phyloP scores from a whole-genome alignment of 257 asterid genomes.

The Misopates orontium region DNA sequence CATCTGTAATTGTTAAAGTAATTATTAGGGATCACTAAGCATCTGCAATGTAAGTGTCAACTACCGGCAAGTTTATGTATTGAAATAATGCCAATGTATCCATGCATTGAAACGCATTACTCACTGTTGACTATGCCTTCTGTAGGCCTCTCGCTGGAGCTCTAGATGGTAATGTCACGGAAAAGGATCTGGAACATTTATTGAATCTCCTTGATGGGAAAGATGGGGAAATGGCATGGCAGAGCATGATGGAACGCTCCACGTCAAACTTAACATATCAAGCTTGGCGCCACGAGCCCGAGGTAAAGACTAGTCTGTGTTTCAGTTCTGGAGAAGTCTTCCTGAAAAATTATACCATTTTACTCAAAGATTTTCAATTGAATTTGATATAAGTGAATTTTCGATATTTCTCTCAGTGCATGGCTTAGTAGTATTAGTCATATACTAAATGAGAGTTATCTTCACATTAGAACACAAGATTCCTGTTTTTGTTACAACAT shows the following conservation, averaged over 20 bases:
- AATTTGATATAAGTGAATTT: not conserved
- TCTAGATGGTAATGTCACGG: slow-evolving; percentile 46
- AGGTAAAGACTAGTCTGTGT: slow-evolving; percentile 43
- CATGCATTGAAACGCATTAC: not conserved
- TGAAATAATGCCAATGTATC: too few relatives aligned
- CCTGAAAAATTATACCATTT: not conserved
- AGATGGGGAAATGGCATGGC: slow-evolving; percentile 86
- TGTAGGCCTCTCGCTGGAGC: slow-evolving; percentile 46
- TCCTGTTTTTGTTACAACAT: too few relatives aligned
- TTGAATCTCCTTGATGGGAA: slow-evolving; percentile 49
- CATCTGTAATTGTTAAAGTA: too few relatives aligned
- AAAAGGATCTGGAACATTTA: slow-evolving; percentile 54
- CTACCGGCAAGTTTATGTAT: too few relatives aligned
- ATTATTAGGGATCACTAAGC: too few relatives aligned
- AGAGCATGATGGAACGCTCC: slow-evolving; percentile 87
- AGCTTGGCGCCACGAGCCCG: slow-evolving; percentile 98
- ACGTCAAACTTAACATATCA: slow-evolving; percentile 78
- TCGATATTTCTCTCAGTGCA: not conserved
- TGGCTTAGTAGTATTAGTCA: not conserved
- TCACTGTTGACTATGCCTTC: slow-evolving; percentile 23
- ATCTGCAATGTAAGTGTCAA: too few relatives aligned
- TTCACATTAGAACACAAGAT: not conserved
- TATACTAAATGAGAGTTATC: slow-evolving; percentile 11
- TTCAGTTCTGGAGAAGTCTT: not conserved
- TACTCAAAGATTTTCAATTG: not conserved